Conservation (phyloP, 306 rosid species). For the Erythrophleum fordii region DNA sequence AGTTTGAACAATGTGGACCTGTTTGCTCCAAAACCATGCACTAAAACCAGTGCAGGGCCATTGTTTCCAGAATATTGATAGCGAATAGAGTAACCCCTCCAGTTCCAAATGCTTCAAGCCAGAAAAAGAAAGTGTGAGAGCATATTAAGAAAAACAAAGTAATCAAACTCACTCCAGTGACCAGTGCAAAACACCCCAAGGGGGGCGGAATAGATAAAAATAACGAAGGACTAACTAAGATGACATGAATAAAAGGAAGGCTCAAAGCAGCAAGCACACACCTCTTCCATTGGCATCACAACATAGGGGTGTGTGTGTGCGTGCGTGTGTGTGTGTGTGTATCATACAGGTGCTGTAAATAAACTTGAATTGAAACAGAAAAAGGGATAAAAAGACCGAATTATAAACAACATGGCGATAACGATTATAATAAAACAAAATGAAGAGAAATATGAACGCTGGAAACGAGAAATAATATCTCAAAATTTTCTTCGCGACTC, state of each 20-base stretch:
- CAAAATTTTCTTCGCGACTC: too few species aligned
- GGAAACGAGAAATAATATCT: neutral
- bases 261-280: neutral
- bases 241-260: neutral
- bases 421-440: neutral
- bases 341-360: neutral
- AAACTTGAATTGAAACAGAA: neutral
- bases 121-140: neutral
- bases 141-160: neutral
- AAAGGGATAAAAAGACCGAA: neutral
- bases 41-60: constrained; percentile 81
- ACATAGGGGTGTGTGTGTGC: too few species aligned
- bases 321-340: too few species aligned
- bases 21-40: constrained; percentile 99
- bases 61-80: constrained; percentile 71
- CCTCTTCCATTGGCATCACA: neutral
- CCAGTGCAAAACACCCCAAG: neutral
- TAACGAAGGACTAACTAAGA: neutral
- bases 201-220: neutral
- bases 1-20: constrained; percentile 61
- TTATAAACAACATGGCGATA: neutral
- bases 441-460: neutral
- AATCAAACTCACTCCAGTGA: constrained; percentile 2
- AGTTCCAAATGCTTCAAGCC: constrained; percentile 70
- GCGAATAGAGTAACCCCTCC: constrained; percentile 88